These are phyloP conservation scores for Lablab purpureus DNA, from an alignment of 306 rosid genomes.

Conservation along the genomic window DNA sequence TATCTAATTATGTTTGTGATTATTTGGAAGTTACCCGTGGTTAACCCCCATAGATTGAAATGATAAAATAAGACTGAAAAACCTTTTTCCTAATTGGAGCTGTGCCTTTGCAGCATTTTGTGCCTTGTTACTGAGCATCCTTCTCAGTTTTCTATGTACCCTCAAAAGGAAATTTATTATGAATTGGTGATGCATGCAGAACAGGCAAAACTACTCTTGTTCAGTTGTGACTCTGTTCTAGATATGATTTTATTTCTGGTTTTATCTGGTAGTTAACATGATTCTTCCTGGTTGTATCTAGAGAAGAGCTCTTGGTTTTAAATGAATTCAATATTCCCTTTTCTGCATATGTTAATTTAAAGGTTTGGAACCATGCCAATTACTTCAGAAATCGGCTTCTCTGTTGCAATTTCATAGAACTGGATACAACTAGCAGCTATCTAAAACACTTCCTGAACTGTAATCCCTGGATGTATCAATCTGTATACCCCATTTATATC, in stretches of 20 bases:
- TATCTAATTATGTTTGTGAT: slow-evolving; percentile 11
- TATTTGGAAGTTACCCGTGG: slow-evolving; percentile 23
- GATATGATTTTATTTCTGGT: slow-evolving; percentile 28
- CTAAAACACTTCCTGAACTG: slow-evolving; percentile 29
- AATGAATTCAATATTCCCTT: neutral
- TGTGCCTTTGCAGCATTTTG: slow-evolving; percentile 22
- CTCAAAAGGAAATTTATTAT: slow-evolving; percentile 22
- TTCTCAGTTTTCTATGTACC: slow-evolving; percentile 16
- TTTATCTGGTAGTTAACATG: slow-evolving; percentile 16
- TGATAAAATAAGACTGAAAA: neutral
- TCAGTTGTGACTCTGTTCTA: slow-evolving; percentile 14
- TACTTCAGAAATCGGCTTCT: slow-evolving; percentile 38
- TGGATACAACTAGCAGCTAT: neutral
- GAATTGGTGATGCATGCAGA: slow-evolving; percentile 24
- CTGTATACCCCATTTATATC: slow-evolving; percentile 35
- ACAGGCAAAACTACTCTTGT: slow-evolving; percentile 1
- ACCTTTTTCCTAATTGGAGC: neutral
- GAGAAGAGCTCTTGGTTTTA: slow-evolving; percentile 21
- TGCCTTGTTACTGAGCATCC: slow-evolving; percentile 6
- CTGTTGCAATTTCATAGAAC: neutral
- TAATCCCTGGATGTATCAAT: slow-evolving; percentile 36
- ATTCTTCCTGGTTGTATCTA: slow-evolving; percentile 27
- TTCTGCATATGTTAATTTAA: slow-evolving; percentile 17
- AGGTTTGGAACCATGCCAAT: slow-evolving; percentile 28
- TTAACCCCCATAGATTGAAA: slow-evolving; percentile 29